Evolutionary conservation across 495 filamentous ascomycete species (phyloP).

Genomic region (Chaetomium fimeti): DNA sequence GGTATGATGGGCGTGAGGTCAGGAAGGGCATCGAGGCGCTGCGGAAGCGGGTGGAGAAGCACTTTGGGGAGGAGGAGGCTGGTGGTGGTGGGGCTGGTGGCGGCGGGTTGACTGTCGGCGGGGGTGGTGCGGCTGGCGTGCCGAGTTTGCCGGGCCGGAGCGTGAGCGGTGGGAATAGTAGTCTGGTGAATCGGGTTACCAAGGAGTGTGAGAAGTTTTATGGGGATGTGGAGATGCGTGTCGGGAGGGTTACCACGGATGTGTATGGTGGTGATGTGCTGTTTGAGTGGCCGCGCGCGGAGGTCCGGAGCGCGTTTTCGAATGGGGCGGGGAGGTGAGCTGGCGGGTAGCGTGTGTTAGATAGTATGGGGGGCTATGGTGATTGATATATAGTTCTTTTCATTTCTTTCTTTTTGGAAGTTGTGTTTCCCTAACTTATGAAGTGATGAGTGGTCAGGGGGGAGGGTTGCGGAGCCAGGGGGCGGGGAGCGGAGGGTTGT

Average conservation of each 20-base stretch:
- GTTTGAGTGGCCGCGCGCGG: constrained; percentile 55
- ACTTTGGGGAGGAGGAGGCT: constrained; percentile 78
- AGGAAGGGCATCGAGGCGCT: constrained; percentile 80
- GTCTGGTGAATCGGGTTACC: constrained; percentile 56
- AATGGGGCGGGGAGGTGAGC: constrained; percentile 37
- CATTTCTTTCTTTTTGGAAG: not conserved
- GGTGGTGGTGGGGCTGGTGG: constrained; percentile 43
- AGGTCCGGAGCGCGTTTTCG: constrained; percentile 53
- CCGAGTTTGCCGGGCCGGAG: not conserved
- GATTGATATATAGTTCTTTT: constrained; percentile 1
- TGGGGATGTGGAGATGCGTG: constrained; percentile 66
- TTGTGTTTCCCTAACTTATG: not conserved
- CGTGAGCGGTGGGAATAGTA: too few species aligned
- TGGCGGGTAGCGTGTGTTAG: not conserved
- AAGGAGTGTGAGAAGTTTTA: constrained; percentile 79
- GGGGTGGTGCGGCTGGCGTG: constrained; percentile 9
- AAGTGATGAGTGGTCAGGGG: not conserved
- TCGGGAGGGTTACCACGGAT: constrained; percentile 59
- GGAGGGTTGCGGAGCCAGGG: not conserved
- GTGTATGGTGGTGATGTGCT: constrained; percentile 56
- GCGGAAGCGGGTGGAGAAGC: constrained; percentile 89
- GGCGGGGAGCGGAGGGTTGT: not conserved
- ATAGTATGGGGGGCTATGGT: not conserved
- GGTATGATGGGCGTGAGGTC: constrained; percentile 79
- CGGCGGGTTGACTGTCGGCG: not conserved